phyloP scores from a whole-genome alignment of 208 protist species.

The Trypanosoma boissoni region DNA sequence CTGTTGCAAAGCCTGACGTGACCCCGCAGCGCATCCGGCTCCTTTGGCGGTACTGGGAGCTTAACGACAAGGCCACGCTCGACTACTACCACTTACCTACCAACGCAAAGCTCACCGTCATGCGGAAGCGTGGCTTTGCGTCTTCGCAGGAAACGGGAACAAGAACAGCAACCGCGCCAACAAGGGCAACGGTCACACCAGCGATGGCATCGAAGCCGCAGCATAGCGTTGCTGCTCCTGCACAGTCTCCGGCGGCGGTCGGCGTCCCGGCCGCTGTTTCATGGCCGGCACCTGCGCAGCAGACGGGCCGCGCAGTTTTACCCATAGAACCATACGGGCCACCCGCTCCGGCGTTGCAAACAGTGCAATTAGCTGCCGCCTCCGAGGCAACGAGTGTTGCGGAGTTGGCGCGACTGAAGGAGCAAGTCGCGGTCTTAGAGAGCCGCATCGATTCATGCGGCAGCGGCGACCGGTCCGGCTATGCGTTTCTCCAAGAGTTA shows the following conservation, averaged over 20 bases:
- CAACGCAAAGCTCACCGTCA: conserved; percentile 60
- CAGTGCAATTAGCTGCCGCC: not conserved
- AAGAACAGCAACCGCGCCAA: not conserved
- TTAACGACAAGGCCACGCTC: conserved; percentile 77
- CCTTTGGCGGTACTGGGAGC: conserved; percentile 84
- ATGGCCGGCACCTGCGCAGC: not conserved
- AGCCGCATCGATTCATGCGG: conserved; percentile 7
- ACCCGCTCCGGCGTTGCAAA: not conserved
- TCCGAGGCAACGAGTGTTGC: not conserved
- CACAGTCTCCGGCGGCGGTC: too few species aligned
- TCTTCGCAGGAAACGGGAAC: conserved; percentile 8
- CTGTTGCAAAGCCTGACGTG: conserved; percentile 29
- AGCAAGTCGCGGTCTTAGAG: conserved; percentile 10
- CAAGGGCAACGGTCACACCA: not conserved
- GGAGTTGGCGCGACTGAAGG: conserved; percentile 7
- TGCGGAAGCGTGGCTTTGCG: conserved; percentile 18
- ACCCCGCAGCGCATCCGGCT: conserved; percentile 65
- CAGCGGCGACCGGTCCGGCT: not conserved
- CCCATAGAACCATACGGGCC: not conserved
- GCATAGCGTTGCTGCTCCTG: too few species aligned
- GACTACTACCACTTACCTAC: conserved; percentile 83
- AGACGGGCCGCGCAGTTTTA: not conserved
- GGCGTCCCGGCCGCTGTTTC: conserved; percentile 15
- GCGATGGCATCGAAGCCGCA: too few species aligned
- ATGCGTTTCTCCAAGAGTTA: conserved; percentile 9